Conservation (phyloP, 2,329 filamentous ascomycete genomes). For the Clonostachys rosea region DNA sequence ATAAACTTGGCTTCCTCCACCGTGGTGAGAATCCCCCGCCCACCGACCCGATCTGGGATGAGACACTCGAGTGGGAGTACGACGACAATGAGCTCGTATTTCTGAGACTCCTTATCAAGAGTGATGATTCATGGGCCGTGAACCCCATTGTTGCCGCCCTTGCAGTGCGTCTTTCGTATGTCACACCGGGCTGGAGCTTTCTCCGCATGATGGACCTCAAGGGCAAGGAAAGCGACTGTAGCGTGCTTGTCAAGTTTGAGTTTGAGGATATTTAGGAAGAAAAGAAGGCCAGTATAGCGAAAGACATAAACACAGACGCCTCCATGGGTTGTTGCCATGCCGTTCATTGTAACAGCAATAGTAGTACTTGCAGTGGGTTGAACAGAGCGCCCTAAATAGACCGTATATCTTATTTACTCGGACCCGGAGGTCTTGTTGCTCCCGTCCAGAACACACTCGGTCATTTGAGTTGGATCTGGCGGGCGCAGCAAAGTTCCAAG, state of each 20-base stretch:
- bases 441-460: too few species aligned
- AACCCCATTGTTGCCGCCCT: constrained; percentile 60
- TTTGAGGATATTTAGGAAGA: constrained; percentile 29
- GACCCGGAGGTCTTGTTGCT: too few species aligned
- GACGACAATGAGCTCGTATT: constrained; percentile 64
- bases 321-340: neutral
- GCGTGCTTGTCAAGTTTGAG: constrained; percentile 57
- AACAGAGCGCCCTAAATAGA: too few species aligned
- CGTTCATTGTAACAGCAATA: too few species aligned
- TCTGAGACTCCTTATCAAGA: constrained; percentile 61
- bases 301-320: neutral
- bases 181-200: constrained; percentile 55
- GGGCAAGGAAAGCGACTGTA: constrained; percentile 59
- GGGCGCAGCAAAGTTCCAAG: too few species aligned
- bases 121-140: constrained; percentile 55
- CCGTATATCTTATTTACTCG: too few species aligned
- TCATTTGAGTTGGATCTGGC: too few species aligned
- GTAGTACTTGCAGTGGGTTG: neutral
- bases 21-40: constrained; percentile 50
- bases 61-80: constrained; percentile 63
- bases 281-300: neutral
- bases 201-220: constrained; percentile 61
- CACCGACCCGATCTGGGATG: constrained; percentile 62
- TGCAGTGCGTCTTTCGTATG: constrained; percentile 55
- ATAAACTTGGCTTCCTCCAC: constrained; percentile 51